Percentiles rank a stretch among this genome's conserved stretches.
Conservation (phyloP, 495 filamentous ascomycete genomes). For the Penicillium coffeae region DNA sequence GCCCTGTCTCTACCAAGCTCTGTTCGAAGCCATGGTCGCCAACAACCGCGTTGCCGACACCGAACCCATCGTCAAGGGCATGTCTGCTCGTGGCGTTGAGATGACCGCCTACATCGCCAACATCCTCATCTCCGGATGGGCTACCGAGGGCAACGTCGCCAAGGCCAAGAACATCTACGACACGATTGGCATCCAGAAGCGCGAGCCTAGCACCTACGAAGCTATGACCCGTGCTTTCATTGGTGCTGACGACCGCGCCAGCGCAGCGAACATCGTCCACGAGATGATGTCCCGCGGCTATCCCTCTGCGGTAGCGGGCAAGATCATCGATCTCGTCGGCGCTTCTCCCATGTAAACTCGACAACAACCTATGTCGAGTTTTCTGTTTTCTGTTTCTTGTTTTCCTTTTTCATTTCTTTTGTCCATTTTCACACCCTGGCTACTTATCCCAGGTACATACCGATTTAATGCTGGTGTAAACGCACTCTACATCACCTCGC, state of each 20-base stretch:
- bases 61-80: constrained; percentile 65
- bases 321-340: constrained; percentile 85
- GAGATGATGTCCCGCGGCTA: constrained; percentile 93
- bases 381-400: constrained; percentile 7
- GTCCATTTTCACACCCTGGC: constrained; percentile 9
- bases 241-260: constrained; percentile 69
- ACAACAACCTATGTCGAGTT: constrained; percentile 4
- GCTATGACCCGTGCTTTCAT: constrained; percentile 96
- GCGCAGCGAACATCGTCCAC: constrained; percentile 70
- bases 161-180: constrained; percentile 79
- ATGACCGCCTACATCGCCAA: constrained; percentile 98
- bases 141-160: constrained; percentile 71
- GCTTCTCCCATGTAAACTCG: constrained; percentile 23
- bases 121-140: constrained; percentile 98
- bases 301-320: constrained; percentile 83
- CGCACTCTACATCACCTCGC: constrained; percentile 20
- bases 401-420: constrained; percentile 8
- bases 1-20: constrained; percentile 88
- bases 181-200: constrained; percentile 63
- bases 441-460: constrained; percentile 19
- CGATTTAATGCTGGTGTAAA: constrained; percentile 19
- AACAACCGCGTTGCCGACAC: constrained; percentile 81
- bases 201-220: constrained; percentile 98
- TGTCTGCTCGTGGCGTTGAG: constrained; percentile 67
- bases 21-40: constrained; percentile 94